A percentile compares a stretch with the other conserved stretches of the same genome.
These are phyloP conservation scores for Mortierella sp. DNA, from an alignment of 371 early-diverging fungal genomes.

Conservation along the genomic window DNA sequence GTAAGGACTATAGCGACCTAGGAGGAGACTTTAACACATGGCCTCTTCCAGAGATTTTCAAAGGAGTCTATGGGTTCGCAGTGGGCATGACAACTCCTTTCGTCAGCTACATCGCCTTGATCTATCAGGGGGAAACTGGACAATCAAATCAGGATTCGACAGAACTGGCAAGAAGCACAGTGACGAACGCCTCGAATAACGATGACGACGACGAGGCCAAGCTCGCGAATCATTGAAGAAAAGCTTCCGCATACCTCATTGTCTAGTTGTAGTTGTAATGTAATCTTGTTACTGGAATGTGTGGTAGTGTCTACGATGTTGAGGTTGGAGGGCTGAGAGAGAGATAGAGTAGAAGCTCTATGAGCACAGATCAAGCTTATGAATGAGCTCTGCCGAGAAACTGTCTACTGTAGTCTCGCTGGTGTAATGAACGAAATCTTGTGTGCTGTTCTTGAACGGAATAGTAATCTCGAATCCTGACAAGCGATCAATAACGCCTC, in stretches of 20 bases:
- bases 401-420: slow-evolving; percentile 7
- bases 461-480: slow-evolving; percentile 25
- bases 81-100: slow-evolving; percentile 42
- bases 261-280: too few species aligned
- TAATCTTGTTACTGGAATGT: too few species aligned
- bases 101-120: slow-evolving; percentile 31
- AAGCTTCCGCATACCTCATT: too few species aligned
- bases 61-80: slow-evolving; percentile 26
- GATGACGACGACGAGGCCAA: slow-evolving; percentile 11
- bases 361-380: slow-evolving; percentile 34
- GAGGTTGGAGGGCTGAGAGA: neutral
- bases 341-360: neutral
- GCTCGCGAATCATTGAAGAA: neutral
- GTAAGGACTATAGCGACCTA: slow-evolving; percentile 20
- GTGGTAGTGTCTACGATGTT: neutral
- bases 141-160: slow-evolving; percentile 4
- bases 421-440: slow-evolving; percentile 20
- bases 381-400: slow-evolving; percentile 26
- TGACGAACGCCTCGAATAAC: too few species aligned
- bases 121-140: slow-evolving; percentile 37
- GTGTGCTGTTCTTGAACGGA: slow-evolving; percentile 27
- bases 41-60: slow-evolving; percentile 48
- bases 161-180: neutral
- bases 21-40: slow-evolving; percentile 46
- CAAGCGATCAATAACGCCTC: slow-evolving; percentile 22